Conservation (phyloP, 2,329 filamentous ascomycete genomes). For the Aspergillus ruber region DNA sequence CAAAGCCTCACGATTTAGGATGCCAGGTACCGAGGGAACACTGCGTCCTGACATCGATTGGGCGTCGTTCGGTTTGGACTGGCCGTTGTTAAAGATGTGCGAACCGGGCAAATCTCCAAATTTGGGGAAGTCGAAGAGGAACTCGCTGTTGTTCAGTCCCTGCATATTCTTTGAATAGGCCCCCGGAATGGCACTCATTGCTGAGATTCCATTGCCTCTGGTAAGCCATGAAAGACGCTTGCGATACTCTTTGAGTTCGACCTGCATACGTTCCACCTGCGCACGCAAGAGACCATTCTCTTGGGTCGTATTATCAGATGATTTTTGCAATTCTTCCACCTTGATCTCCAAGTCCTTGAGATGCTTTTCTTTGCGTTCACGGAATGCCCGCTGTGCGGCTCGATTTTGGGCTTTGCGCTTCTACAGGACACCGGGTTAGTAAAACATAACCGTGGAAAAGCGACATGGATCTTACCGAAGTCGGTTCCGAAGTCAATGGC, state of each 20-base stretch:
- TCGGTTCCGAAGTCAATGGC: conserved; percentile 90
- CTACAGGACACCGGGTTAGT: conserved; percentile 24
- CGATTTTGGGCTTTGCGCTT: conserved; percentile 82
- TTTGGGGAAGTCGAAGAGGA: conserved; percentile 92
- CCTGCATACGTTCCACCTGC: conserved; percentile 81
- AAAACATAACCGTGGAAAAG: background rate
- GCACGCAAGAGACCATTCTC: conserved; percentile 78
- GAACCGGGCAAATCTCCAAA: conserved; percentile 67
- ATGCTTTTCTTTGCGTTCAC: conserved; percentile 86
- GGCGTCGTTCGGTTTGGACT: conserved; percentile 27
- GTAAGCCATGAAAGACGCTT: conserved; percentile 67
- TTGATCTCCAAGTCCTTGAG: conserved; percentile 48
- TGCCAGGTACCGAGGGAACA: conserved; percentile 21
- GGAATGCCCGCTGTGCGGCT: conserved; percentile 85
- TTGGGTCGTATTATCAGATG: conserved; percentile 71
- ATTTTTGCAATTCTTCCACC: conserved; percentile 64
- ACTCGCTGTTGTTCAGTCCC: conserved; percentile 68
- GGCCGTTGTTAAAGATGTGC: conserved; percentile 47
- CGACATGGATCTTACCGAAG: conserved; percentile 63
- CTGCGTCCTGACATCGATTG: conserved; percentile 15
- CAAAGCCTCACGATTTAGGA: conserved; percentile 22
- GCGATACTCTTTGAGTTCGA: conserved; percentile 82
- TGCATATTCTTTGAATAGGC: conserved; percentile 43
- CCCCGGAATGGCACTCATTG: conserved; percentile 42
- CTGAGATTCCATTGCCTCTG: conserved; percentile 41